Percentiles rank a stretch among this genome's conserved stretches.
These are phyloP conservation scores for Aspergillus ruber DNA, from an alignment of 2,329 filamentous ascomycete species.

Conservation along the genomic window DNA sequence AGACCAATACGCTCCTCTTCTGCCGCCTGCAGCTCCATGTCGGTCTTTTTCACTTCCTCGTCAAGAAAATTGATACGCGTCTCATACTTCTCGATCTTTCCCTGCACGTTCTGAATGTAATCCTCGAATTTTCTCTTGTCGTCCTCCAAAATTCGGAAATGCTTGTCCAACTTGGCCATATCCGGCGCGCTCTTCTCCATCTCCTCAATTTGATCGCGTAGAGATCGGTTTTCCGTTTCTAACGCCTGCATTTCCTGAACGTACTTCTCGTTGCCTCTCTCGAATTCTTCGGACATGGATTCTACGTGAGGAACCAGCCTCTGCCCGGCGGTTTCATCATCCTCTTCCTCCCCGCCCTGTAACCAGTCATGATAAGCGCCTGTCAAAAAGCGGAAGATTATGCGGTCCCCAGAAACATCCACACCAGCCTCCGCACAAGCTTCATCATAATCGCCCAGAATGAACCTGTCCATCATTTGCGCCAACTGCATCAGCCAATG, in stretches of 20 bases:
- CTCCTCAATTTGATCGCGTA: slow-evolving; percentile 82
- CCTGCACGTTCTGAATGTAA: slow-evolving; percentile 79
- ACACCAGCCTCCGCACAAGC: slow-evolving; percentile 82
- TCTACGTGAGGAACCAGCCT: slow-evolving; percentile 78
- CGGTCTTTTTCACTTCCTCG: slow-evolving; percentile 74
- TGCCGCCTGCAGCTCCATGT: slow-evolving; percentile 66
- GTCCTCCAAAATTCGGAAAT: slow-evolving; percentile 89
- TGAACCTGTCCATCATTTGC: slow-evolving; percentile 84
- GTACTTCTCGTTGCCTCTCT: slow-evolving; percentile 76
- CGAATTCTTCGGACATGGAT: slow-evolving; percentile 81
- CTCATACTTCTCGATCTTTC: slow-evolving; percentile 84
- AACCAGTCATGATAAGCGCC: slow-evolving; percentile 91
- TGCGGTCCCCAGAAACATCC: slow-evolving; percentile 81
- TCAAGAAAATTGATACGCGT: slow-evolving; percentile 73
- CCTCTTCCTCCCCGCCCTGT: slow-evolving; percentile 80
- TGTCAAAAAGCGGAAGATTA: slow-evolving; percentile 89
- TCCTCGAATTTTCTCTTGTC: slow-evolving; percentile 93
- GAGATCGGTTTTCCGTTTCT: slow-evolving; percentile 74
- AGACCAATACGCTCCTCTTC: slow-evolving; percentile 75
- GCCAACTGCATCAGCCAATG: slow-evolving; percentile 99
- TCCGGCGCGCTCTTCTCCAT: slow-evolving; percentile 81
- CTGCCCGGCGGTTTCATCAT: slow-evolving; percentile 73
- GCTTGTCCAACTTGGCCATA: slow-evolving; percentile 74
- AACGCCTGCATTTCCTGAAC: slow-evolving; percentile 75
- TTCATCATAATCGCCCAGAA: slow-evolving; percentile 73